Percentiles rank a stretch among this genome's conserved stretches.
Conservation (phyloP, 2,329 filamentous ascomycete genomes). For the Leptographium lundbergii region DNA sequence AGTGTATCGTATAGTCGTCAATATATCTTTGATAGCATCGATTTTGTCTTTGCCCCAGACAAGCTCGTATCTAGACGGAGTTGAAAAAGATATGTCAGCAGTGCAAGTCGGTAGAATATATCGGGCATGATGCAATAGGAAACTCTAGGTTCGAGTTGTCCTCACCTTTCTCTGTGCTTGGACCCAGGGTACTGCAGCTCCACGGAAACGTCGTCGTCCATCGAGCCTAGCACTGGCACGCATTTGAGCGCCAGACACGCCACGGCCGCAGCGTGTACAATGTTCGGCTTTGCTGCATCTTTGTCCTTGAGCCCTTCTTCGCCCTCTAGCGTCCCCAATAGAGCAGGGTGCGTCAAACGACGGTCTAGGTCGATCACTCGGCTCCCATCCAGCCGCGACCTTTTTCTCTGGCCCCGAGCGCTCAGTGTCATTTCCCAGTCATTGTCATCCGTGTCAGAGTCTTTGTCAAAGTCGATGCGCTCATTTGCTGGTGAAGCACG, state of each 20-base stretch:
- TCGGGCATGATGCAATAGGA: background rate
- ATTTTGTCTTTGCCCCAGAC: conserved; percentile 70
- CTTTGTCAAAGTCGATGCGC: conserved; percentile 34
- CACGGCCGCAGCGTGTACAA: conserved; percentile 48
- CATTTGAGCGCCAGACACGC: conserved; percentile 38
- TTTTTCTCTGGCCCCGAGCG: conserved; percentile 34
- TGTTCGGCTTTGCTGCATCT: conserved; percentile 30
- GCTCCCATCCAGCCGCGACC: conserved; percentile 8
- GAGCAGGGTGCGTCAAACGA: conserved; percentile 31
- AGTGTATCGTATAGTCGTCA: conserved; percentile 55
- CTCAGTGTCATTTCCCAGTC: conserved; percentile 34
- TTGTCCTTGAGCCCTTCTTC: conserved; percentile 18
- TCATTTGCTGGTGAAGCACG: conserved; percentile 34
- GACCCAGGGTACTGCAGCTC: conserved; percentile 73
- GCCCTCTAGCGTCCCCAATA: conserved; percentile 17
- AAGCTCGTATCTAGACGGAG: conserved; percentile 48
- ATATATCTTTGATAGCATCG: conserved; percentile 62
- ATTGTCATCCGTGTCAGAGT: conserved; percentile 38
- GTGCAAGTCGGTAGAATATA: background rate
- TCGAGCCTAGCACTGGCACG: conserved; percentile 34
- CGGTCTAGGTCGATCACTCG: conserved; percentile 21
- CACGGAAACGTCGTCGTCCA: conserved; percentile 44
- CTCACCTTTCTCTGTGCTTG: conserved; percentile 19
- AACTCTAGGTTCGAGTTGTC: background rate
- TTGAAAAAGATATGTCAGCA: conserved; percentile 6